Evolutionary conservation across 1,139 yeast genomes (phyloP).

Genomic region (Hansenula lynferdii): DNA sequence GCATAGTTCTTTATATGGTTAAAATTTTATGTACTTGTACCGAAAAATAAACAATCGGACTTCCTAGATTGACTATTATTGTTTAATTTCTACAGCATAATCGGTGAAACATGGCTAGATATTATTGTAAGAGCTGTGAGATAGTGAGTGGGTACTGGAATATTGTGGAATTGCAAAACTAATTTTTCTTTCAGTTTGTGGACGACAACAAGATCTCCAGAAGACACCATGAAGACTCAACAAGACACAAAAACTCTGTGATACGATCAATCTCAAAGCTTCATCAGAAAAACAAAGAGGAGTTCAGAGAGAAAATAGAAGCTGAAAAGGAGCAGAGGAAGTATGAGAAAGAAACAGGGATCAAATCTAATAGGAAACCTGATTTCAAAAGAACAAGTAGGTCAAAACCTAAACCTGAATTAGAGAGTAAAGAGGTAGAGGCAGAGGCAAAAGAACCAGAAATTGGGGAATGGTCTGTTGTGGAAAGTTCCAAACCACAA

Average conservation of each 20-base stretch:
- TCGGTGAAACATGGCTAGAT: conserved; percentile 30
- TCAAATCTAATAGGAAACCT: background rate
- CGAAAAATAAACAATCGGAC: conserved; percentile 1
- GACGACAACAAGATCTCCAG: conserved; percentile 35
- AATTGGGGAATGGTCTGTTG: conserved; percentile 2
- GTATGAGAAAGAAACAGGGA: background rate
- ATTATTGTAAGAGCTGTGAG: conserved; percentile 40
- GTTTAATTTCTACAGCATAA: no score
- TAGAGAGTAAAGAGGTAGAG: background rate
- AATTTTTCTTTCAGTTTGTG: conserved; percentile 29
- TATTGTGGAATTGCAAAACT: conserved; percentile 3
- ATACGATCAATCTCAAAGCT: conserved; percentile 27
- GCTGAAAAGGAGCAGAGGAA: background rate
- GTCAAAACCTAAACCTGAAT: no score
- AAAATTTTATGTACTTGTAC: background rate
- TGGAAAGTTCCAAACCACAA: background rate
- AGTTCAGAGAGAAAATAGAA: conserved; percentile 19
- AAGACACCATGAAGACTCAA: conserved; percentile 33
- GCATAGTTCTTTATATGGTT: background rate
- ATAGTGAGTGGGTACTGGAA: conserved; percentile 26
- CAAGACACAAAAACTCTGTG: conserved; percentile 29
- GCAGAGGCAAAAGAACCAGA: background rate
- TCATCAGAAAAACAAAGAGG: conserved; percentile 27
- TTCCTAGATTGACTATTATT: background rate
- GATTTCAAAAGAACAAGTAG: background rate